Percentiles rank a stretch among this genome's conserved stretches.
These are phyloP conservation scores for Colletotrichum cuscutae DNA, from an alignment of 2,329 filamentous ascomycete genomes.

Conservation along the genomic window DNA sequence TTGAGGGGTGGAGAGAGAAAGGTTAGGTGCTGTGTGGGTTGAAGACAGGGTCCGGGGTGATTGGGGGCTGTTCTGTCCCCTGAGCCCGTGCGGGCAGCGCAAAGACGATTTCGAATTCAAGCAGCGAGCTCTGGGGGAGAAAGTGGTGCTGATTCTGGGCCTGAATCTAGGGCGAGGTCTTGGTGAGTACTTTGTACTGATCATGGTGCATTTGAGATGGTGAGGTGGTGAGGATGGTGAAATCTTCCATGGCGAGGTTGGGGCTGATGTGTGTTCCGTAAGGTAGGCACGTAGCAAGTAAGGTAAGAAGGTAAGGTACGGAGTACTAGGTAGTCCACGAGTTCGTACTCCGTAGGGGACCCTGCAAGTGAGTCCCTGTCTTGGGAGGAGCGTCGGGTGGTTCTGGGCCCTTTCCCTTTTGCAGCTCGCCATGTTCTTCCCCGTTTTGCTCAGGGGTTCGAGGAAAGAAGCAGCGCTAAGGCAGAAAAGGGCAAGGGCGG, in stretches of 20 bases:
- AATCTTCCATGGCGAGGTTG: neutral
- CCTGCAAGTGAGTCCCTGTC: conserved; percentile 2
- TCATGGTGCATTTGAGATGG: neutral
- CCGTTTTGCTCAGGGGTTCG: conserved; percentile 28
- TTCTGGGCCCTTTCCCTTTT: conserved; percentile 30
- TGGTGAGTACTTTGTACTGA: neutral
- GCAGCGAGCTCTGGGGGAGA: neutral
- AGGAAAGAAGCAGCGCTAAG: conserved; percentile 10
- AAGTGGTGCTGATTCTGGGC: neutral
- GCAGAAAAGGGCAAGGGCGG: conserved; percentile 25
- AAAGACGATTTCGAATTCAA: neutral
- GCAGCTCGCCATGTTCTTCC: conserved; percentile 28
- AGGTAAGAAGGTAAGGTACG: too few species aligned
- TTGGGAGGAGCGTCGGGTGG: conserved; percentile 14
- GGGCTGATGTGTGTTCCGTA: neutral
- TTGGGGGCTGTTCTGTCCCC: neutral
- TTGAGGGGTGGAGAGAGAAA: neutral
- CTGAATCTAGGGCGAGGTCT: neutral
- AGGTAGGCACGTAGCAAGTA: too few species aligned
- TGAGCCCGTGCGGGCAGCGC: neutral
- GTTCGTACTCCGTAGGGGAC: neutral
- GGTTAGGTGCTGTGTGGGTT: neutral
- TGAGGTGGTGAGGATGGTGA: neutral
- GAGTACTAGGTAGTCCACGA: too few species aligned
- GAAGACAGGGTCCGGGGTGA: too few species aligned